Evolutionary conservation across 208 protist genomes (phyloP).

Genomic region (Angomonas deanei): DNA sequence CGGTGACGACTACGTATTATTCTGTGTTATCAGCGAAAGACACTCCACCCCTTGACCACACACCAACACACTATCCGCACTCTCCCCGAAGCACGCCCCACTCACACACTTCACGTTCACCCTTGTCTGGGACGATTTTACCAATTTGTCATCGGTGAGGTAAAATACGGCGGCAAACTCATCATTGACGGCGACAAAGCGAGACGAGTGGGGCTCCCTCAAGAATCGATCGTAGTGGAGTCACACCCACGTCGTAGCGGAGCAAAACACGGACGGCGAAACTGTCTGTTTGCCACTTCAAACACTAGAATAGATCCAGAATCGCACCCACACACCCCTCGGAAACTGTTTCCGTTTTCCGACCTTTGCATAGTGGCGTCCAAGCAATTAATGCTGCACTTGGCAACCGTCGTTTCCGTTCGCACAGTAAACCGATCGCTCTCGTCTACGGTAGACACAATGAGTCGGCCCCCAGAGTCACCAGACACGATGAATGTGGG

Average conservation of each 20-base stretch:
- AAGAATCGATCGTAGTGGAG: neutral
- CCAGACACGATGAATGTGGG: conserved; percentile 27
- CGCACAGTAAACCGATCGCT: neutral
- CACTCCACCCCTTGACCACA: neutral
- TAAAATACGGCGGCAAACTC: neutral
- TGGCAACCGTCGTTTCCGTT: neutral
- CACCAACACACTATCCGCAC: neutral
- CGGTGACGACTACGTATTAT: no score
- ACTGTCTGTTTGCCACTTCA: neutral
- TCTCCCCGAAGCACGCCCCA: neutral
- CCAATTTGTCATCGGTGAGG: neutral
- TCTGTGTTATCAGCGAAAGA: neutral
- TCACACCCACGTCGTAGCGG: neutral
- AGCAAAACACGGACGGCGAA: neutral
- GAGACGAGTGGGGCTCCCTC: neutral
- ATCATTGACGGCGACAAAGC: neutral
- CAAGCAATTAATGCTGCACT: neutral
- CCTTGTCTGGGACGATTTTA: neutral
- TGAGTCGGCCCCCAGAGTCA: conserved; percentile 58
- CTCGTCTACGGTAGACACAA: conserved; percentile 15
- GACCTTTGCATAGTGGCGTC: neutral
- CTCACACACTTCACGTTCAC: neutral
- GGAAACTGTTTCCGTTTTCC: conserved; percentile 4
- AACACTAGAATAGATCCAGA: conserved; percentile 37
- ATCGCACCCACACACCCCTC: conserved; percentile 26